These are phyloP conservation scores for Novymonas esmeraldas DNA, from an alignment of 208 protist species.

Conservation along the genomic window DNA sequence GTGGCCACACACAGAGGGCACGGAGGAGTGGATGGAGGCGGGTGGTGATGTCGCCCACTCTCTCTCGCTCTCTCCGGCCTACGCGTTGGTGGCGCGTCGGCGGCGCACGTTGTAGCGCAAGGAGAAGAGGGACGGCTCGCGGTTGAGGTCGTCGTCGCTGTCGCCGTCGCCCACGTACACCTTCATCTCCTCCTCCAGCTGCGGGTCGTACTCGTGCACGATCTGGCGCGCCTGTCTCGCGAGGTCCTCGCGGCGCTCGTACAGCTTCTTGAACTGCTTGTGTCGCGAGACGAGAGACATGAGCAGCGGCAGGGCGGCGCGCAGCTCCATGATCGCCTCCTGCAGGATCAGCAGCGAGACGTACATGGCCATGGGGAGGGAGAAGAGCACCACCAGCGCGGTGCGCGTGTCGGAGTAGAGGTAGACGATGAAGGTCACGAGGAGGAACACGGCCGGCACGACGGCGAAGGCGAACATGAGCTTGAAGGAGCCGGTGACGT, in stretches of 20 bases:
- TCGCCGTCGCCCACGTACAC: slow-evolving; percentile 45
- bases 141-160: slow-evolving; percentile 52
- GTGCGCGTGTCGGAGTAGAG: slow-evolving; percentile 68
- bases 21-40: background rate
- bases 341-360: slow-evolving; percentile 86
- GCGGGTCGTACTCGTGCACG: slow-evolving; percentile 69
- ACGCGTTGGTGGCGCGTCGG: slow-evolving; percentile 44
- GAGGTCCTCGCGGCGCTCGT: slow-evolving; percentile 75
- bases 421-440: slow-evolving; percentile 65
- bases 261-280: slow-evolving; percentile 89
- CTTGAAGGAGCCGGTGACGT: slow-evolving; percentile 93
- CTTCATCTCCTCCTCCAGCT: slow-evolving; percentile 79
- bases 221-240: slow-evolving; percentile 58
- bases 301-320: slow-evolving; percentile 83
- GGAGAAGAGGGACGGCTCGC: slow-evolving; percentile 88
- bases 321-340: slow-evolving; percentile 82
- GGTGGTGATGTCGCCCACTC: background rate
- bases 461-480: slow-evolving; percentile 69
- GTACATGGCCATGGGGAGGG: slow-evolving; percentile 92
- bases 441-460: slow-evolving; percentile 60
- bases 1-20: background rate
- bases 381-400: slow-evolving; percentile 68
- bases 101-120: slow-evolving; percentile 75
- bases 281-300: slow-evolving; percentile 88
- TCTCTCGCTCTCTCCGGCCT: background rate